Conservation (phyloP, 805 yeast species). For the Pichia pseudocactophila region DNA sequence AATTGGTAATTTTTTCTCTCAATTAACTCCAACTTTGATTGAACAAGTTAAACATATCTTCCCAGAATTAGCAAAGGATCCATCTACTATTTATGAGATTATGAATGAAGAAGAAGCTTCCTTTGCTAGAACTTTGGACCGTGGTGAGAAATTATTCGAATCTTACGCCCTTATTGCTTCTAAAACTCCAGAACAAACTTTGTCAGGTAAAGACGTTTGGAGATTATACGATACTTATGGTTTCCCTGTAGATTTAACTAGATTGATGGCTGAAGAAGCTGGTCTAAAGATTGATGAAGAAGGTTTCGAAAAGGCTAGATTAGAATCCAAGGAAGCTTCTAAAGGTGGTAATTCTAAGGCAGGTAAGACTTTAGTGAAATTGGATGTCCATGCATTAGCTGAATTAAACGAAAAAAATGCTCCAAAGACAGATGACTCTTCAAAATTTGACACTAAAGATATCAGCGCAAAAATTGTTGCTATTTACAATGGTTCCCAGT, state of each 20-base stretch:
- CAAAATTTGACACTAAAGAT: slow-evolving; percentile 67
- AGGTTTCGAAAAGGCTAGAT: slow-evolving; percentile 86
- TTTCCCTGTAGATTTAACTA: slow-evolving; percentile 96
- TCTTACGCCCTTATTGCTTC: slow-evolving; percentile 82
- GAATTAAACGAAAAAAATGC: slow-evolving; percentile 54
- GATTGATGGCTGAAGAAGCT: slow-evolving; percentile 98
- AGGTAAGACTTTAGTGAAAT: slow-evolving; percentile 56
- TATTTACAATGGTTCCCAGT: slow-evolving; percentile 64
- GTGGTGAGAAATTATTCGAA: slow-evolving; percentile 96
- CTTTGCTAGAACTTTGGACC: slow-evolving; percentile 89
- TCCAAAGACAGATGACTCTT: slow-evolving; percentile 75
- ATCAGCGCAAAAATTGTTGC: slow-evolving; percentile 62
- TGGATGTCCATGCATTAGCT: slow-evolving; percentile 86
- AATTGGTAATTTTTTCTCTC: slow-evolving; percentile 88
- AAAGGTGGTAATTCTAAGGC: slow-evolving; percentile 65
- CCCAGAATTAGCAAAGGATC: slow-evolving; percentile 80
- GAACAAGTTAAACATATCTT: slow-evolving; percentile 80
- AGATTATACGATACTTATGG: slow-evolving; percentile 97
- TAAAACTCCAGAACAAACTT: slow-evolving; percentile 60
- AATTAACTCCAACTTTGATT: slow-evolving; percentile 85
- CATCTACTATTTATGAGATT: slow-evolving; percentile 74
- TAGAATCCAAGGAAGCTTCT: slow-evolving; percentile 88
- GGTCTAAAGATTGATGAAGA: slow-evolving; percentile 86
- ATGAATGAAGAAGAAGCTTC: slow-evolving; percentile 94
- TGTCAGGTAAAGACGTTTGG: slow-evolving; percentile 96